These are phyloP conservation scores for Rusavskia elegans DNA, from an alignment of 495 filamentous ascomycete species.

Conservation along the genomic window DNA sequence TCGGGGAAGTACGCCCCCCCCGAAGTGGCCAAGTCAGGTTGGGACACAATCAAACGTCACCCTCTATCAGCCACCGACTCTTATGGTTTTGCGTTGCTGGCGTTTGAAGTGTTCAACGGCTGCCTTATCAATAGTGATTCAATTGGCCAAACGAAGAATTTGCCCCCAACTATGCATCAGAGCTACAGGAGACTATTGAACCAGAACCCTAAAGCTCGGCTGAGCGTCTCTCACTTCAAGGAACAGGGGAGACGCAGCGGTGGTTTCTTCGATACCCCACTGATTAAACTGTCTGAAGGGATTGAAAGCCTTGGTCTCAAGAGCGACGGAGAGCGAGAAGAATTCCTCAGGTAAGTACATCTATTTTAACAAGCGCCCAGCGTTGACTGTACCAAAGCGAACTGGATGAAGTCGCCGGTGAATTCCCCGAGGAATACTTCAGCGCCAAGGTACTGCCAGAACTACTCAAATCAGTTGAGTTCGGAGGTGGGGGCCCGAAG, in stretches of 20 bases:
- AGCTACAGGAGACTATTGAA: constrained; percentile 79
- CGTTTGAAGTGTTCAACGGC: constrained; percentile 88
- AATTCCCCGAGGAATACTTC: constrained; percentile 95
- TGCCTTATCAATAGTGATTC: constrained; percentile 54
- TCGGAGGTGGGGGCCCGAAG: constrained; percentile 88
- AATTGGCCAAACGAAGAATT: constrained; percentile 65
- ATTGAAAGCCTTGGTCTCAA: constrained; percentile 87
- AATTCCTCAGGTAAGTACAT: constrained; percentile 57
- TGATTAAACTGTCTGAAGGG: constrained; percentile 82
- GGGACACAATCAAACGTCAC: constrained; percentile 73
- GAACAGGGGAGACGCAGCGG: constrained; percentile 74
- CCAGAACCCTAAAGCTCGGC: constrained; percentile 71
- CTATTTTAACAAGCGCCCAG: background rate
- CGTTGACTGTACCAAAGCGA: constrained; percentile 35
- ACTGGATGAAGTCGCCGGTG: constrained; percentile 71
- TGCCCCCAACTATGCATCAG: constrained; percentile 74
- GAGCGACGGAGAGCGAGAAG: constrained; percentile 64
- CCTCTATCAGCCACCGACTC: constrained; percentile 72
- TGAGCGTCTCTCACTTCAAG: constrained; percentile 73
- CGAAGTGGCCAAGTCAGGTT: constrained; percentile 71
- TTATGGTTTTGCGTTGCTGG: constrained; percentile 67
- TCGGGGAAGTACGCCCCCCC: constrained; percentile 67
- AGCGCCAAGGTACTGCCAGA: constrained; percentile 93
- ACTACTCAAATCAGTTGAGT: constrained; percentile 91
- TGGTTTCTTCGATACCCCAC: constrained; percentile 78